phyloP scores from a whole-genome alignment of 2,329 filamentous ascomycete genomes.

The Davidsoniella eucalypti region DNA sequence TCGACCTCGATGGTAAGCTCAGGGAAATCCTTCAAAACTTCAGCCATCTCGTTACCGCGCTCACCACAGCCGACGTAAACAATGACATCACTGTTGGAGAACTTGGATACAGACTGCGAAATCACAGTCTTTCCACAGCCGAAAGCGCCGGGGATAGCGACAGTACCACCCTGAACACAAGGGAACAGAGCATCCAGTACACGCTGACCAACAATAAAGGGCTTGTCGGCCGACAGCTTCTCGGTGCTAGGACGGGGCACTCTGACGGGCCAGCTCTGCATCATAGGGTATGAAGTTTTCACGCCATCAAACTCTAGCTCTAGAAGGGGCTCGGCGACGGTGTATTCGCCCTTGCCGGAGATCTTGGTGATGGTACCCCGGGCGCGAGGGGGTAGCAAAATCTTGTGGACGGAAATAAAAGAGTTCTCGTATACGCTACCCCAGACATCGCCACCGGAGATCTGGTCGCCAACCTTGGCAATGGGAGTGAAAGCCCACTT shows the following conservation, averaged over 20 bases:
- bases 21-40: slow-evolving; percentile 99
- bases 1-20: slow-evolving; percentile 91
- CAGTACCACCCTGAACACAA: slow-evolving; percentile 88
- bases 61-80: slow-evolving; percentile 89
- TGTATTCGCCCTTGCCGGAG: slow-evolving; percentile 78
- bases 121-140: slow-evolving; percentile 99
- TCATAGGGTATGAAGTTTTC: slow-evolving; percentile 90
- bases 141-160: slow-evolving; percentile 95
- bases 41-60: slow-evolving; percentile 97
- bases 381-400: slow-evolving; percentile 77
- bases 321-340: slow-evolving; percentile 81
- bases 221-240: slow-evolving; percentile 74
- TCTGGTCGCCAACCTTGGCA: slow-evolving; percentile 90
- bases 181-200: slow-evolving; percentile 94
- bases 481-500: slow-evolving; percentile 93
- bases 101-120: slow-evolving; percentile 95
- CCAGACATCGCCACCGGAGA: slow-evolving; percentile 92
- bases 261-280: slow-evolving; percentile 97
- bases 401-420: slow-evolving; percentile 82
- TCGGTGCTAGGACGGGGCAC: slow-evolving; percentile 84
- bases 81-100: slow-evolving; percentile 98
- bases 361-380: slow-evolving; percentile 86
- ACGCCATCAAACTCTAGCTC: slow-evolving; percentile 95
- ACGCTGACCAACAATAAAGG: slow-evolving; percentile 91
- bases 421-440: slow-evolving; percentile 93